Base-by-base conservation (phyloP, 768 basidiomycete species). In the Collybia nuda region DNA sequence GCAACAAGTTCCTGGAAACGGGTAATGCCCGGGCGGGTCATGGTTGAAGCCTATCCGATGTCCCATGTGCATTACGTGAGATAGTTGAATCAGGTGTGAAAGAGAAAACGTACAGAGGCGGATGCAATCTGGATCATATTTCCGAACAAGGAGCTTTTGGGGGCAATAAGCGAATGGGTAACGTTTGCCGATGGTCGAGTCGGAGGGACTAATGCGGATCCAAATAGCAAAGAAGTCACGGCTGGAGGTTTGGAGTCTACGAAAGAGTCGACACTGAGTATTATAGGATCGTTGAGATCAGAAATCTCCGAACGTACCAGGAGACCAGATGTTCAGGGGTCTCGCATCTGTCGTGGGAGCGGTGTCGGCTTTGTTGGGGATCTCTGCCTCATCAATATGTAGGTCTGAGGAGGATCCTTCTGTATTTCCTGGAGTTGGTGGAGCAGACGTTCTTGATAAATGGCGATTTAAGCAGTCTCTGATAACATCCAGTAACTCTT, bases 401-500 rank as follows among this genome's bases (percentile, higher is more conserved):
- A 43, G 24, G 4, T 18, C 19, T 19, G 19, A 18, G 14, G 47
- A 19, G 6, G 2, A 26, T 8, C 47, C 39, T 15, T 29, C 17
- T 9, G 14, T 22, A 9, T 35, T n/a, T 40, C 21, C 19, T 22
- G 52, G 32, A 11, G 23, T n/a, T 11, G 32, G 43, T 19, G 50
- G 22, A 26, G 49, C 17, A 17, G 56, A 22, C 28, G 21, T 21
- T 17, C 43, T 50, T n/a, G 53, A 55, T 44, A 68, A 44, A 32
- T 68, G 67, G 36, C 55, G 58, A 56, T 71, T 73, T 17, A 83
- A 64, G 8, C 79, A 76, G 9, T 70, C 72, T 45, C 73, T 76
- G 22, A 95, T 78, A n/a, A 80, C 74, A 35, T 78, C 77, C 32
- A 86, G 66, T 36, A 91, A 68, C 60, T 90, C 90, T 53, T 78